A percentile compares a stretch with the other conserved stretches of the same genome.
phyloP scores from a whole-genome alignment of 805 yeast genomes.

The Yamadazyma phyllophila region DNA sequence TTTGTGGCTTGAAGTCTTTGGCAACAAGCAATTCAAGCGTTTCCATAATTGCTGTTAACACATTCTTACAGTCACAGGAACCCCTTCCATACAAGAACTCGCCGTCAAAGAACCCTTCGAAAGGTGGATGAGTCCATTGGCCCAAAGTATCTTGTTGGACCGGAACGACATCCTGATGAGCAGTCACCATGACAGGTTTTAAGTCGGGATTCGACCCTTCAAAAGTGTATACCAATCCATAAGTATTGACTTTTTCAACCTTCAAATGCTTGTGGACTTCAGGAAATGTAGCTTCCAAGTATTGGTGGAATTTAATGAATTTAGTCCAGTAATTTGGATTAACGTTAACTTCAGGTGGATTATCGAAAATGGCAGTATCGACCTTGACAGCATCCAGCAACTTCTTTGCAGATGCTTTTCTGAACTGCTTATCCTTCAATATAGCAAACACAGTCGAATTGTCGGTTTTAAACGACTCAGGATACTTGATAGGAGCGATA shows the following conservation, averaged over 20 bases:
- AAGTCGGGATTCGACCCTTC: conserved; percentile 52
- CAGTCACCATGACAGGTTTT: conserved; percentile 67
- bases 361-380: conserved; percentile 63
- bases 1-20: conserved; percentile 54
- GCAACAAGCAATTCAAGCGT: conserved; percentile 55
- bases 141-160: conserved; percentile 54
- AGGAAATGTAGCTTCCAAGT: conserved; percentile 56
- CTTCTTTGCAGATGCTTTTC: conserved; percentile 37
- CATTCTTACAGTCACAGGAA: conserved; percentile 69
- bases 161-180: conserved; percentile 84
- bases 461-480: conserved; percentile 28
- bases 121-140: conserved; percentile 70
- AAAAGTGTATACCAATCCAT: conserved; percentile 65
- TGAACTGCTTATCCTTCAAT: conserved; percentile 23
- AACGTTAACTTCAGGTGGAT: conserved; percentile 46
- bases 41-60: conserved; percentile 64
- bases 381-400: conserved; percentile 60
- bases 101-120: conserved; percentile 60
- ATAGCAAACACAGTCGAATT: conserved; percentile 30
- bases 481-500: conserved; percentile 20
- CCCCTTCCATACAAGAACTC: conserved; percentile 74
- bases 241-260: conserved; percentile 56
- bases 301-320: conserved; percentile 46
- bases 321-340: conserved; percentile 49
- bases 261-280: conserved; percentile 45